These are phyloP conservation scores for Aphanomyces invadans DNA, from an alignment of 352 stramenopile species.

Conservation along the genomic window DNA sequence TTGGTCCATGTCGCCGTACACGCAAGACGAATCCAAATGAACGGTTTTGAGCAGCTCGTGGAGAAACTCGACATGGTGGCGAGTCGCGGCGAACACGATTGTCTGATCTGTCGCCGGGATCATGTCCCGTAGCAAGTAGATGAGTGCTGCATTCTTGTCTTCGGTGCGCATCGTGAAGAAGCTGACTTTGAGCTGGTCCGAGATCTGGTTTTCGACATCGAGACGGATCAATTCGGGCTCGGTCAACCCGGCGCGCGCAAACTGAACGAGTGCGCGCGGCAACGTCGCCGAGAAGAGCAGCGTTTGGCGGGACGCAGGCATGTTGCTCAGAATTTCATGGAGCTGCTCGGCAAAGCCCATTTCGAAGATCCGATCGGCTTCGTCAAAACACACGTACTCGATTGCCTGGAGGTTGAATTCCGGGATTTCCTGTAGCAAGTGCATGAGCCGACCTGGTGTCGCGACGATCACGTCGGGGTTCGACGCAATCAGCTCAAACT, in stretches of 20 bases:
- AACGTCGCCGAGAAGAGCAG: constrained; percentile 96
- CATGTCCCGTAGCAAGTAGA: constrained; percentile 96
- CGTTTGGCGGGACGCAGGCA: constrained; percentile 83
- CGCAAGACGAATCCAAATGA: constrained; percentile 77
- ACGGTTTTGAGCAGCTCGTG: constrained; percentile 84
- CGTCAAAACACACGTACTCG: constrained; percentile 96
- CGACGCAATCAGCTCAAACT: constrained; percentile 93
- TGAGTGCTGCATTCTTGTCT: constrained; percentile 93
- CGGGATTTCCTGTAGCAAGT: constrained; percentile 89
- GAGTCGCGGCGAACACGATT: constrained; percentile 97
- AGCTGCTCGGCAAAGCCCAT: constrained; percentile 99
- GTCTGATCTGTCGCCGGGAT: constrained; percentile 89
- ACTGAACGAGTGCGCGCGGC: constrained; percentile 96
- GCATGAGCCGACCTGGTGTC: constrained; percentile 92
- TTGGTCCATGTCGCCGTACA: constrained; percentile 94
- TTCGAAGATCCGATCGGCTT: constrained; percentile 99
- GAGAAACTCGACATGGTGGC: constrained; percentile 98
- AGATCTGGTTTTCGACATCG: constrained; percentile 97
- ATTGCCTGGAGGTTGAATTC: constrained; percentile 90
- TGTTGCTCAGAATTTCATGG: constrained; percentile 88
- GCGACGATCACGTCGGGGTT: constrained; percentile 93
- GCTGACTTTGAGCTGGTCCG: constrained; percentile 93
- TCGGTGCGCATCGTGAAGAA: constrained; percentile 95
- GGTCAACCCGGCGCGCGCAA: constrained; percentile 96
- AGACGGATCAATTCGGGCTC: constrained; percentile 96